Evolutionary conservation across 2,329 filamentous ascomycete species (phyloP).

Genomic region (Claviceps monticola): DNA sequence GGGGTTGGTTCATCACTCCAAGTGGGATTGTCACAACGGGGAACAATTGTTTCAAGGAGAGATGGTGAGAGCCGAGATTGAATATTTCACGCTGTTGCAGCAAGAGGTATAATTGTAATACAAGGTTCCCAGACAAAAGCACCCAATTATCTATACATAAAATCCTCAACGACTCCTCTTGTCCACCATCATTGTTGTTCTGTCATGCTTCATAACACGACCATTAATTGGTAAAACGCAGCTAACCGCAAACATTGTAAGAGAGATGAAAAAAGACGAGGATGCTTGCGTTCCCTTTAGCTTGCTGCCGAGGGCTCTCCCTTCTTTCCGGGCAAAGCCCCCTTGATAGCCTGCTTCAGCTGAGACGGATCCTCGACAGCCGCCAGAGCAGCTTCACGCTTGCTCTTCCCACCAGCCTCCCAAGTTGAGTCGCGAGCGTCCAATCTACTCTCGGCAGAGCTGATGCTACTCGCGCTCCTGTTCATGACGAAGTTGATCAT

Average conservation of each 20-base stretch:
- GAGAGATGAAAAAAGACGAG: too few relatives aligned
- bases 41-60: too few relatives aligned
- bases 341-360: conserved; percentile 24
- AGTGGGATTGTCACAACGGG: too few relatives aligned
- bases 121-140: neutral
- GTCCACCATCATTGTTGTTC: neutral
- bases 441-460: conserved; percentile 40
- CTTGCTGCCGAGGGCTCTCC: neutral
- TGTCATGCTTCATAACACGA: neutral
- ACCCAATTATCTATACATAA: too few relatives aligned
- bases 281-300: too few relatives aligned
- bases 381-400: conserved; percentile 37
- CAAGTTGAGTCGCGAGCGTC: conserved; percentile 27
- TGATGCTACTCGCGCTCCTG: conserved; percentile 37
- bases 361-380: conserved; percentile 35
- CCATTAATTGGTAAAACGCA: neutral
- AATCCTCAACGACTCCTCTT: neutral
- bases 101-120: neutral
- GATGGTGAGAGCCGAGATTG: too few relatives aligned
- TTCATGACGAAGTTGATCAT: conserved; percentile 43
- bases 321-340: conserved; percentile 13
- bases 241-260: too few relatives aligned
- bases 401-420: conserved; percentile 31
- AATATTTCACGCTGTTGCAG: neutral
- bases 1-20: too few relatives aligned